A percentile compares a stretch with the other conserved stretches of the same genome.
phyloP scores from a whole-genome alignment of 305 asterid species.

The Fraxinus dipetala region DNA sequence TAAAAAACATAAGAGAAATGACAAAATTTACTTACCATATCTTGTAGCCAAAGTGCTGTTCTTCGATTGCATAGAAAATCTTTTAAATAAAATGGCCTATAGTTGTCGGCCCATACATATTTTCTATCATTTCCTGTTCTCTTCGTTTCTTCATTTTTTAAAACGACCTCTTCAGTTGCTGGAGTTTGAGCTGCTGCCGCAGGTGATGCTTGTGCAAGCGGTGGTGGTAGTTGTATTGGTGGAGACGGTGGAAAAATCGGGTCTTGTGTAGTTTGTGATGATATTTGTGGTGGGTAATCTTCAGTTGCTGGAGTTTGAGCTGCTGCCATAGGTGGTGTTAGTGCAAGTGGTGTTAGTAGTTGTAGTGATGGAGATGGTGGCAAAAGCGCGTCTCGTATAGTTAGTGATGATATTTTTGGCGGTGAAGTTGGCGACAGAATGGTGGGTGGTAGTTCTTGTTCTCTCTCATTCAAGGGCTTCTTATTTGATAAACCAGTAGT shows the following conservation, averaged over 20 bases:
- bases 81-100: conserved; percentile 52
- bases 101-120: conserved; percentile 61
- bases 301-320: conserved; percentile 24
- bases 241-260: conserved; percentile 3
- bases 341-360: conserved; percentile 1
- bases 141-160: conserved; percentile 22
- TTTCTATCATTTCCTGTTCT: conserved; percentile 25
- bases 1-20: background rate
- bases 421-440: conserved; percentile 30
- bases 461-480: conserved; percentile 94
- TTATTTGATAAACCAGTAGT: conserved; percentile 19
- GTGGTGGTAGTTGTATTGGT: background rate
- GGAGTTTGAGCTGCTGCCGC: conserved; percentile 21
- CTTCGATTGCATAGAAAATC: conserved; percentile 64
- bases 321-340: conserved; percentile 20
- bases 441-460: conserved; percentile 29
- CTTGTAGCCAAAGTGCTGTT: conserved; percentile 52
- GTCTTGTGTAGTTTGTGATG: background rate
- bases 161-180: conserved; percentile 11
- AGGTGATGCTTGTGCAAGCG: conserved; percentile 19
- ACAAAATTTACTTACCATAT: conserved; percentile 32
- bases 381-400: background rate
- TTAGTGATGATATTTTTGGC: conserved; percentile 17
- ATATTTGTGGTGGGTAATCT: background rate
- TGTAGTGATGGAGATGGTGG: conserved; percentile 1